Conservation (phyloP, 768 basidiomycete species). For the Pleurotus citrinopileatus region DNA sequence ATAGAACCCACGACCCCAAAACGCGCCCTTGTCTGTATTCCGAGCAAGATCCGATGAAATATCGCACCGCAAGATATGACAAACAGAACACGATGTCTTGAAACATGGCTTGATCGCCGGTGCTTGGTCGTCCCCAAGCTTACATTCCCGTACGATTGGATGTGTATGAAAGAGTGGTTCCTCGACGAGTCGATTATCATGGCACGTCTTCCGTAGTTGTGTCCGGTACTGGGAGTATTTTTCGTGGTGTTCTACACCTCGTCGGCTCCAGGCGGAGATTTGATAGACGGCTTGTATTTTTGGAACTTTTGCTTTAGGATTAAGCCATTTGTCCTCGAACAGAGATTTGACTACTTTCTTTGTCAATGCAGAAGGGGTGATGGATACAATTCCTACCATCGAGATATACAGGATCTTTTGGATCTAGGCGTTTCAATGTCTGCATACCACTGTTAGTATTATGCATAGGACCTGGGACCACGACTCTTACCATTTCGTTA, state of each 20-base stretch:
- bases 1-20: slow-evolving; percentile 2
- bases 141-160: neutral
- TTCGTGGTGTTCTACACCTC: neutral
- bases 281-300: slow-evolving; percentile 7
- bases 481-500: neutral
- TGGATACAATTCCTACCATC: neutral
- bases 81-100: neutral
- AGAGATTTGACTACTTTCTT: neutral
- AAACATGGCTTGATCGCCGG: neutral
- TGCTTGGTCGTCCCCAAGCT: neutral
- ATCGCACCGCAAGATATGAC: slow-evolving; percentile 3
- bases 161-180: slow-evolving; percentile 7
- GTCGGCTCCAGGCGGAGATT: neutral
- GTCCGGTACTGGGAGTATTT: slow-evolving; percentile 1
- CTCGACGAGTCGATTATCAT: neutral
- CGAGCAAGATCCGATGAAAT: neutral
- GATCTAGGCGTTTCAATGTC: neutral
- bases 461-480: too few species aligned
- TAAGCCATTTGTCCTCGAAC: slow-evolving; percentile 4
- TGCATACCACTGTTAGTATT: too few species aligned
- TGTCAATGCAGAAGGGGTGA: neutral
- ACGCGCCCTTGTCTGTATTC: neutral
- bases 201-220: neutral
- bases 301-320: neutral
- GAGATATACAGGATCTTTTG: slow-evolving; percentile 2